These are phyloP conservation scores for Phialocephala subalpina DNA, from an alignment of 2,329 filamentous ascomycete species.

Conservation along the genomic window DNA sequence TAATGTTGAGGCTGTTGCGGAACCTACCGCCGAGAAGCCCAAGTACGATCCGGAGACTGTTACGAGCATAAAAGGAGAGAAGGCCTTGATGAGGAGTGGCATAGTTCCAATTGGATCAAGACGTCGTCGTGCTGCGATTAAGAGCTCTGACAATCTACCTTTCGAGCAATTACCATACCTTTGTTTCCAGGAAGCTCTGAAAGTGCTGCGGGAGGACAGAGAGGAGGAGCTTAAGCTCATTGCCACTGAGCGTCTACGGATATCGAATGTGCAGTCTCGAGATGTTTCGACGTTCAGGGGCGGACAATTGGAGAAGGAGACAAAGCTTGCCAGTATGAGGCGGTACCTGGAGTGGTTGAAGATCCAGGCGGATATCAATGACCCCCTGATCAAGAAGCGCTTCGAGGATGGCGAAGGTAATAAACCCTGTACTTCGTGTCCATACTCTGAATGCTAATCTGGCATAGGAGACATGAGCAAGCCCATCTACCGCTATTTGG, in stretches of 20 bases:
- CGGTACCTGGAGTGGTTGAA: constrained; percentile 80
- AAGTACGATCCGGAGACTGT: constrained; percentile 75
- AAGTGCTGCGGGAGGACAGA: constrained; percentile 81
- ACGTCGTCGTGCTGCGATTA: constrained; percentile 79
- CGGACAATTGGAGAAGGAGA: constrained; percentile 71
- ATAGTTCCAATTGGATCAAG: constrained; percentile 82
- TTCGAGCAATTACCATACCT: constrained; percentile 97
- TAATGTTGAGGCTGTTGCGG: constrained; percentile 45
- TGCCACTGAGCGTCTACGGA: constrained; percentile 68
- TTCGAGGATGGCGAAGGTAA: constrained; percentile 92
- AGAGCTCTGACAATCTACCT: constrained; percentile 69
- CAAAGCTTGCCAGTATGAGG: constrained; percentile 73
- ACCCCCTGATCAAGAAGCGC: constrained; percentile 89
- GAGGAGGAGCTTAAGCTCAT: constrained; percentile 82
- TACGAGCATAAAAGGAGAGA: constrained; percentile 68
- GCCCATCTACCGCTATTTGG: constrained; percentile 92
- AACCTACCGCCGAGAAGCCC: constrained; percentile 46
- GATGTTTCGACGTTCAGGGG: constrained; percentile 65
- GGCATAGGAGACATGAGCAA: constrained; percentile 88
- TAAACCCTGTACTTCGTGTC: constrained; percentile 40
- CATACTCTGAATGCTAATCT: background rate
- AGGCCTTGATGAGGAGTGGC: constrained; percentile 71
- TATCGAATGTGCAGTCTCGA: constrained; percentile 70
- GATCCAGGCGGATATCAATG: constrained; percentile 92
- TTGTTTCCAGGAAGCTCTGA: constrained; percentile 95